Evolutionary conservation across 1,284 basidiomycete species (phyloP).

Genomic region (Microbotryum violaceum): DNA sequence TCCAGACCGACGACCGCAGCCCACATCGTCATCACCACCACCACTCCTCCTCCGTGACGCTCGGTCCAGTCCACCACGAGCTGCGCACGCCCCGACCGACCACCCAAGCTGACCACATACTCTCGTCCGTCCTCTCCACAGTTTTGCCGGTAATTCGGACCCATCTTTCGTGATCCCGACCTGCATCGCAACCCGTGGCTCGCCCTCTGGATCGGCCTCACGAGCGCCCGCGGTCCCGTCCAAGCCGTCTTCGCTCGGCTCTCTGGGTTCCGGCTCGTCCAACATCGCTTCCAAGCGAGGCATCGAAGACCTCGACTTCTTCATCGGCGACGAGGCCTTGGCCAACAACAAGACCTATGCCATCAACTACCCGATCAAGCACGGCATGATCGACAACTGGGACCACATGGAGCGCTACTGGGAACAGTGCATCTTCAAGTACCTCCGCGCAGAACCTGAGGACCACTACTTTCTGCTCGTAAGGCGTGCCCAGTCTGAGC

Average conservation of each 20-base stretch:
- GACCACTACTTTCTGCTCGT: constrained; percentile 98
- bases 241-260: constrained; percentile 55
- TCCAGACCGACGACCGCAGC: no score
- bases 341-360: constrained; percentile 87
- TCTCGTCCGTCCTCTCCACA: constrained; percentile 38
- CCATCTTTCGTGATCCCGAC: constrained; percentile 97
- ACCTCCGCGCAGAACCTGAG: constrained; percentile 94
- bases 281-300: constrained; percentile 93
- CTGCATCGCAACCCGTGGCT: constrained; percentile 75
- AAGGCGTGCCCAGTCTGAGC: constrained; percentile 39
- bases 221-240: constrained; percentile 66
- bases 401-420: constrained; percentile 98
- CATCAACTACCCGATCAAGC: constrained; percentile 92
- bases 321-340: constrained; percentile 96
- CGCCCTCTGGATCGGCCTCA: constrained; percentile 34
- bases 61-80: background rate
- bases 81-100: background rate
- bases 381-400: constrained; percentile 99
- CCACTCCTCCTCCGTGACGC: background rate
- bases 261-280: constrained; percentile 9
- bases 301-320: constrained; percentile 98
- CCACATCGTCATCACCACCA: no score
- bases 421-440: constrained; percentile 99
- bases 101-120: constrained; percentile 1
- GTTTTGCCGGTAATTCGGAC: constrained; percentile 97